A percentile compares a stretch with the other conserved stretches of the same genome.
Evolutionary conservation across 805 yeast genomes (phyloP).

Genomic region (Candida khao-thaluensis): DNA sequence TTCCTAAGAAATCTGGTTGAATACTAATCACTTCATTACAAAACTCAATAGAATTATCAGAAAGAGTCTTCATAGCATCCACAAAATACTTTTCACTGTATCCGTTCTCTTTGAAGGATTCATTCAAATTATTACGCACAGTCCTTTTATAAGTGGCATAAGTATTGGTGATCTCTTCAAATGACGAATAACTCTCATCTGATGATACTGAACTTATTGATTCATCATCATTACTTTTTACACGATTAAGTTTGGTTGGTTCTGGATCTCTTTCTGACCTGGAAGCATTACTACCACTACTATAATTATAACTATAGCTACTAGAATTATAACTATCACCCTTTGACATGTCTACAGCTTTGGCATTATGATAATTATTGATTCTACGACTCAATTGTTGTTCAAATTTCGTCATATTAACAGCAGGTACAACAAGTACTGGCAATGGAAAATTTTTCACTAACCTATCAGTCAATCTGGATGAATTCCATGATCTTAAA

Average conservation of each 20-base stretch:
- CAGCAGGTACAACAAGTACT: conserved; percentile 63
- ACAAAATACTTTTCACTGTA: conserved; percentile 29
- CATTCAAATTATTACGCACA: conserved; percentile 18
- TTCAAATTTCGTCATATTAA: conserved; percentile 56
- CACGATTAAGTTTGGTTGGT: background rate
- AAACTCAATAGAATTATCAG: conserved; percentile 34
- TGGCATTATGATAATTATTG: conserved; percentile 10
- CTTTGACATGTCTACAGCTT: background rate
- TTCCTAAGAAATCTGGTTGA: conserved; percentile 39
- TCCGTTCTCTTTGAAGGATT: conserved; percentile 13
- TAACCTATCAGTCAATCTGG: conserved; percentile 61
- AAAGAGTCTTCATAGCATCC: conserved; percentile 26
- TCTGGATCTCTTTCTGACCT: background rate
- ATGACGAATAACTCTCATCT: conserved; percentile 35
- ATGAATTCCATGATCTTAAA: conserved; percentile 57
- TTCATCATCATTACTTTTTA: conserved; percentile 4
- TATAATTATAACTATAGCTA: background rate
- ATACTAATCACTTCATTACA: conserved; percentile 36
- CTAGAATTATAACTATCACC: background rate
- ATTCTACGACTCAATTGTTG: conserved; percentile 36
- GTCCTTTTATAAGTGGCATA: conserved; percentile 29
- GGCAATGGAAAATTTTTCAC: conserved; percentile 67
- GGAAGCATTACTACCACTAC: background rate
- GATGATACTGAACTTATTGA: conserved; percentile 23
- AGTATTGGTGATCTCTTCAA: conserved; percentile 37